These are phyloP conservation scores for Biscutella laevigata DNA, from an alignment of 441 rosid genomes.

Conservation along the genomic window DNA sequence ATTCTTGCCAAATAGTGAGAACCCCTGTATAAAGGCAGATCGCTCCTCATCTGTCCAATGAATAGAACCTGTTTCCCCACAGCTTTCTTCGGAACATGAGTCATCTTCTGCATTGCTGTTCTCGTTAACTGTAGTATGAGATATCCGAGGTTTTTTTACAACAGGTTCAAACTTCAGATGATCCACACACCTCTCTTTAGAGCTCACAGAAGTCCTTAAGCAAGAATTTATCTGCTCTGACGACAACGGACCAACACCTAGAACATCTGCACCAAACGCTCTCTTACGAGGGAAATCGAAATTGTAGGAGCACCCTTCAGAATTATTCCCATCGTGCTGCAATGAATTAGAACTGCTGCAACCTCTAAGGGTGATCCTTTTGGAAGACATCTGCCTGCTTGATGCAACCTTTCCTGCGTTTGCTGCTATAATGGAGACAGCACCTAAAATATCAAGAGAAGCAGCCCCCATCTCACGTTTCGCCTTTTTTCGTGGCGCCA, in stretches of 20 bases:
- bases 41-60: constrained; percentile 96
- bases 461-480: constrained; percentile 62
- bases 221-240: constrained; percentile 89
- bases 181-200: constrained; percentile 38
- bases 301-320: constrained; percentile 42
- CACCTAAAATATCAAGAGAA: constrained; percentile 75
- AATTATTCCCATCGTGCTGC: constrained; percentile 35
- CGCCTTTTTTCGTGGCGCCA: constrained; percentile 66
- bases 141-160: constrained; percentile 39
- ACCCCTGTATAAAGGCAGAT: constrained; percentile 58
- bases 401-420: constrained; percentile 40
- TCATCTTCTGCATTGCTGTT: constrained; percentile 60
- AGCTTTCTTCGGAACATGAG: constrained; percentile 87
- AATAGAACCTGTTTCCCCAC: constrained; percentile 68
- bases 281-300: constrained; percentile 55
- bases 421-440: constrained; percentile 71
- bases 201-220: constrained; percentile 57
- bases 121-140: constrained; percentile 46
- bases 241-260: constrained; percentile 81
- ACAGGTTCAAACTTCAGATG: constrained; percentile 45
- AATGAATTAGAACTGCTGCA: constrained; percentile 36
- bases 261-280: constrained; percentile 71
- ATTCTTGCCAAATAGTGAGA: constrained; percentile 76
- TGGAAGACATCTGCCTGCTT: constrained; percentile 31
- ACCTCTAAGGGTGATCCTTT: constrained; percentile 41